Base-by-base conservation (phyloP, 1,284 basidiomycete species). In the Veloboletus limbatus region DNA sequence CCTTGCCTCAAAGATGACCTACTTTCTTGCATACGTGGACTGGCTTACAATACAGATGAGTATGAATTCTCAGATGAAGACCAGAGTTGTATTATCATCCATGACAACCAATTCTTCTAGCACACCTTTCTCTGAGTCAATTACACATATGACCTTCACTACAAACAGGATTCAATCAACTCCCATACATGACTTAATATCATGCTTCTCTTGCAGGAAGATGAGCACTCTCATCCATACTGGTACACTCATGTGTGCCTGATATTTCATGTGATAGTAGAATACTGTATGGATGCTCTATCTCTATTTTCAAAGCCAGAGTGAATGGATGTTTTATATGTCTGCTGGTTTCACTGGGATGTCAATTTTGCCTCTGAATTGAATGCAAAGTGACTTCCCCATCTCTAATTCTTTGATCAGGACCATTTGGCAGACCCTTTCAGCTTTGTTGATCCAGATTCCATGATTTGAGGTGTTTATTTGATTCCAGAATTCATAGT, bases 1-100 rank as follows among this genome's bases (percentile, higher is more conserved):
- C 49, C 51, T 0, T 54, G 56, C 11, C 57, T 70, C 2, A 51
- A 68, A 40, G 59, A 66, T 20, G 63, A 69, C 25, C 34, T 69
- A 0, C 54, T 69, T 0, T 56, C 51, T 2, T 41, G 61, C 2
- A 31, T 65, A 5, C 50, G 51, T 9, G 45, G 51, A 3, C 52
- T 50, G 1, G 42, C 40, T 4, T 65, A 63, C 26, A 54, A 68
- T 40, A 60, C 63, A 1, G 60, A 69, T 22, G 55, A 58, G 14
- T 43, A 62, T 30, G 42, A 57, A 2, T 69, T 66, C 43, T 50
- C 65, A 5, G 47, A 56, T 14, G 45, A 54, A 13, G 58, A 70
- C 30, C 47, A 49, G 13, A 49, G 51, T 9, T 41, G 26, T n/a
- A 18, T 62, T 8, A 11, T 24, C 3, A 38, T 62, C 18, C n/a